phyloP scores from a whole-genome alignment of 2,329 filamentous ascomycete genomes.

The Colletotrichum endophyticum region DNA sequence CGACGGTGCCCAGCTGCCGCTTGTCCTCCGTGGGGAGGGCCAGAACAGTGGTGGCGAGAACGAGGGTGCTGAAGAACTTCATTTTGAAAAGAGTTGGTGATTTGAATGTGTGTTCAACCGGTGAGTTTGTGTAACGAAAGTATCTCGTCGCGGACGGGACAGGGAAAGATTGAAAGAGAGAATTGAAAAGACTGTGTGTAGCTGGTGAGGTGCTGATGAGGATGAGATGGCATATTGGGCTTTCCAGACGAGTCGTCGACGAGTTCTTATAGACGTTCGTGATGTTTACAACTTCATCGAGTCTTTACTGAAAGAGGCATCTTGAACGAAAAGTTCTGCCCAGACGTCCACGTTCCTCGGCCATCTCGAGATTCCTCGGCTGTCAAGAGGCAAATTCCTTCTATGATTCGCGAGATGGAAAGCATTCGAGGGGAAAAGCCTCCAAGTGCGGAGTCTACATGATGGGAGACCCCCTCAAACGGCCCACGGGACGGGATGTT shows the following conservation, averaged over 20 bases:
- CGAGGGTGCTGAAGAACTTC: conserved; percentile 9
- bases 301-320: conserved; percentile 4
- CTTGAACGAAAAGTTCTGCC: neutral
- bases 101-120: neutral
- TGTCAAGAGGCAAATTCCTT: neutral
- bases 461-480: neutral
- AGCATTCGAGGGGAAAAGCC: neutral
- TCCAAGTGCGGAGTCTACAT: neutral
- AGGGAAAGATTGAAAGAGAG: neutral
- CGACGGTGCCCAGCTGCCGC: neutral
- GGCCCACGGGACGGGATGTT: neutral
- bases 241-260: neutral
- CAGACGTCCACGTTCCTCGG: neutral
- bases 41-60: conserved; percentile 13
- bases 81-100: neutral
- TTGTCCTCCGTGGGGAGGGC: conserved; percentile 10
- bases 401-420: neutral
- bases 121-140: neutral
- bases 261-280: neutral
- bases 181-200: neutral
- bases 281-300: neutral
- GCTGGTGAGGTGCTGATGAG: neutral
- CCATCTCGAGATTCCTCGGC: neutral
- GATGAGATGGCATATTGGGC: neutral
- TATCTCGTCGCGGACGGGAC: neutral